Conservation (phyloP, 108 stramenopile species). For the Bacterosira constricta region DNA sequence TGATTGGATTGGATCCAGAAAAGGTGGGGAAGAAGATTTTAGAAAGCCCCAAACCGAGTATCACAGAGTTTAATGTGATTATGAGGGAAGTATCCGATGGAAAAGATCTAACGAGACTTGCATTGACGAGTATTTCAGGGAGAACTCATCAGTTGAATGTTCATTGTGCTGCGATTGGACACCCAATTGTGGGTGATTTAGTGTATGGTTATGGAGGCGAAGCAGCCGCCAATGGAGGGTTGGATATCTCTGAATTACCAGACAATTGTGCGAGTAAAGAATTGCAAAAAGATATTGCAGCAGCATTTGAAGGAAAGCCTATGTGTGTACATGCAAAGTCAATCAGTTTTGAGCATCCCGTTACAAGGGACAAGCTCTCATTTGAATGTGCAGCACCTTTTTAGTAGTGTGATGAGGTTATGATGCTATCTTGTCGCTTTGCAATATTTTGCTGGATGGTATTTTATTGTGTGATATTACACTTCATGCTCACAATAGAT, state of each 20-base stretch:
- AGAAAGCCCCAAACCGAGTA: constrained; percentile 74
- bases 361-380: constrained; percentile 59
- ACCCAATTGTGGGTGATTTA: constrained; percentile 87
- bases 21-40: constrained; percentile 73
- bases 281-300: constrained; percentile 54
- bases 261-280: constrained; percentile 56
- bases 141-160: constrained; percentile 89
- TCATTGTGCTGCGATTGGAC: constrained; percentile 87
- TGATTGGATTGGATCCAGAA: constrained; percentile 61
- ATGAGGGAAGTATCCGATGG: constrained; percentile 66
- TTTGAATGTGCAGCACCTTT: constrained; percentile 58
- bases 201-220: constrained; percentile 80
- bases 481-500: no score
- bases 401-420: no score
- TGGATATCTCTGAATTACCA: constrained; percentile 59
- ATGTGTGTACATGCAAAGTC: constrained; percentile 82
- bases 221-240: constrained; percentile 76
- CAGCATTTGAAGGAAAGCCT: constrained; percentile 45
- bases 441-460: no score
- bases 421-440: no score
- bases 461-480: no score
- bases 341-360: constrained; percentile 78
- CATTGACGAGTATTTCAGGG: constrained; percentile 75
- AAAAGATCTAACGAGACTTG: constrained; percentile 72
- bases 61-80: constrained; percentile 73